Percentiles rank a stretch among this genome's conserved stretches.
These are phyloP conservation scores for Fusarium kyushuense DNA, from an alignment of 2,329 filamentous ascomycete genomes.

Conservation along the genomic window DNA sequence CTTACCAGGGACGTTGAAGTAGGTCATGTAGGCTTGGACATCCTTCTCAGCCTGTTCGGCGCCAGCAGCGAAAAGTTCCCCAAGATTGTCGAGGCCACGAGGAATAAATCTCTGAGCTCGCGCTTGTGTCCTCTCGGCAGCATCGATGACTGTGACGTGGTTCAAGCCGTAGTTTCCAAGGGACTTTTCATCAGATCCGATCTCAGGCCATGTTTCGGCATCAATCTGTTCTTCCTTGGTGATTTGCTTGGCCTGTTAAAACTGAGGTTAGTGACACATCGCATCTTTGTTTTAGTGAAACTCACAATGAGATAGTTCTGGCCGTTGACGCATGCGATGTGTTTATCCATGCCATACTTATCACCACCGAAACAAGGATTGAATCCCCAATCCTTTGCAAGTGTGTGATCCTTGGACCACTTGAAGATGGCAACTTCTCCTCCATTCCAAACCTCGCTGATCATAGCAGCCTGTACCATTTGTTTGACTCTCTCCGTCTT, in stretches of 20 bases:
- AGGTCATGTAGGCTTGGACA: not conserved
- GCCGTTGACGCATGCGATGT: slow-evolving; percentile 1
- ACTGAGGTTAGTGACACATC: not conserved
- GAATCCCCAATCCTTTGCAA: slow-evolving; percentile 5
- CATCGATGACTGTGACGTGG: not conserved
- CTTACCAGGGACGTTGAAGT: slow-evolving; percentile 10
- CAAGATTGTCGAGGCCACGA: not conserved
- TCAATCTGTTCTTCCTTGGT: not conserved
- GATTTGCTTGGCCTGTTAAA: slow-evolving; percentile 7
- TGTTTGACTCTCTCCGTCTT: not conserved
- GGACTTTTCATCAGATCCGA: not conserved
- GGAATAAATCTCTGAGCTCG: not conserved
- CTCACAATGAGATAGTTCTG: slow-evolving; percentile 10
- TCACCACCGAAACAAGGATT: slow-evolving; percentile 3
- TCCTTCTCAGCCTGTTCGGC: not conserved
- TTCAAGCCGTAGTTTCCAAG: not conserved
- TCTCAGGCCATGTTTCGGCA: not conserved
- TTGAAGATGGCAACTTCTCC: slow-evolving; percentile 7
- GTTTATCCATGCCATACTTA: not conserved
- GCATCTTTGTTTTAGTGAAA: too few relatives aligned
- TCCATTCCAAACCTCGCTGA: slow-evolving; percentile 5
- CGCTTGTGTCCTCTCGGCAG: slow-evolving; percentile 2
- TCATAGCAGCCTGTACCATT: slow-evolving; percentile 3
- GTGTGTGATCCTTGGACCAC: slow-evolving; percentile 3
- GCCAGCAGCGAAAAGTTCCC: not conserved